Percentiles rank a stretch among this genome's conserved stretches.
These are phyloP conservation scores for Leptosphaerulina australis DNA, from an alignment of 2,329 filamentous ascomycete genomes.

Conservation along the genomic window DNA sequence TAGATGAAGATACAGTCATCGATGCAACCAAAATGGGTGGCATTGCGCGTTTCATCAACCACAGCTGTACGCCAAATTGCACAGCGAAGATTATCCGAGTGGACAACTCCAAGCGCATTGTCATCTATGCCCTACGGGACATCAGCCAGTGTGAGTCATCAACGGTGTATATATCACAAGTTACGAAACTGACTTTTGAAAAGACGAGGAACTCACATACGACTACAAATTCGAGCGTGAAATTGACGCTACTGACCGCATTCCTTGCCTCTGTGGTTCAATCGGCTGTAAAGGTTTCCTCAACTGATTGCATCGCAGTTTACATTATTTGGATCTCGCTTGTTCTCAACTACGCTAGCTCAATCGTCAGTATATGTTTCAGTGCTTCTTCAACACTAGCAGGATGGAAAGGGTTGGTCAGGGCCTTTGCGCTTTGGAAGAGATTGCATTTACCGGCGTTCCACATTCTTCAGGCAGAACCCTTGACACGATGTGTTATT, in stretches of 20 bases:
- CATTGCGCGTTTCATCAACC: constrained; percentile 98
- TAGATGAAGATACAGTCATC: constrained; percentile 96
- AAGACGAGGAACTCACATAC: constrained; percentile 98
- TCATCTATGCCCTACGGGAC: constrained; percentile 96
- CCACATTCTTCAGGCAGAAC: constrained; percentile 5
- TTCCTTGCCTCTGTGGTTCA: constrained; percentile 95
- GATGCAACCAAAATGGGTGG: constrained; percentile 98
- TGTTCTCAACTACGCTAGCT: constrained; percentile 7
- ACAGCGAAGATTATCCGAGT: constrained; percentile 99
- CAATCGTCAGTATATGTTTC: neutral
- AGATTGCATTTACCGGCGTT: constrained; percentile 18
- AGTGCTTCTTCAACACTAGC: constrained; percentile 16
- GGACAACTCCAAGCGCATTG: constrained; percentile 95
- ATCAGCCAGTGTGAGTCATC: constrained; percentile 85
- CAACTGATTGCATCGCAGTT: constrained; percentile 65
- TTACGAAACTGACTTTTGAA: constrained; percentile 33
- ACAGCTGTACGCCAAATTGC: constrained; percentile 97
- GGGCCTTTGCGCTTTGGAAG: neutral
- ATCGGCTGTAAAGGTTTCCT: constrained; percentile 98
- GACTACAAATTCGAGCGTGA: constrained; percentile 99
- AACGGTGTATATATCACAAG: constrained; percentile 1
- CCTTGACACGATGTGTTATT: constrained; percentile 9
- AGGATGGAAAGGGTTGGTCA: neutral
- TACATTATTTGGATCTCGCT: neutral
- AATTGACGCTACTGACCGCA: constrained; percentile 90